Evolutionary conservation across 2,329 filamentous ascomycete genomes (phyloP).

Genomic region (Celoporthe dispersa): DNA sequence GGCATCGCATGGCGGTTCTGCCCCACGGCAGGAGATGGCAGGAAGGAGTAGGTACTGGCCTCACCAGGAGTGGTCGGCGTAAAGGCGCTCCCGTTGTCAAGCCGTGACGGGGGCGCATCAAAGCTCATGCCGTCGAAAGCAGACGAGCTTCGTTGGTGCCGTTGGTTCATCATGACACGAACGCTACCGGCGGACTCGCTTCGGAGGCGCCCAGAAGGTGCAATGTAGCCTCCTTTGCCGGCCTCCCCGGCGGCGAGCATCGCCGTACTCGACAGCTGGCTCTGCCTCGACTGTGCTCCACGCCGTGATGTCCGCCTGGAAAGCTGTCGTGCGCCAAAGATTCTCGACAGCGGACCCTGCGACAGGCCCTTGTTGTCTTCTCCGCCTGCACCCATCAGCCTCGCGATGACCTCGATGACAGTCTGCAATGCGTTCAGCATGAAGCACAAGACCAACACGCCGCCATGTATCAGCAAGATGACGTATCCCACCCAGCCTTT

Average conservation of each 20-base stretch:
- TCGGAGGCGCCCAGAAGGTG: conserved; percentile 58
- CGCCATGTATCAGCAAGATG: conserved; percentile 83
- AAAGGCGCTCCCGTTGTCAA: conserved; percentile 64
- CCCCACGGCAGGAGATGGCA: conserved; percentile 59
- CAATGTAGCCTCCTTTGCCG: conserved; percentile 63
- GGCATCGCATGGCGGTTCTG: conserved; percentile 48
- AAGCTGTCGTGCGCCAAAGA: conserved; percentile 89
- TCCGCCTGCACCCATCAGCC: conserved; percentile 80
- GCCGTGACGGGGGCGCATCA: conserved; percentile 50
- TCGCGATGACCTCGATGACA: conserved; percentile 83
- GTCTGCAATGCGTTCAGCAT: conserved; percentile 92
- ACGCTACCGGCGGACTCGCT: conserved; percentile 67
- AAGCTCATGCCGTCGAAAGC: conserved; percentile 55
- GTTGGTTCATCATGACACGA: conserved; percentile 52
- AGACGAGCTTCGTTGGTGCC: conserved; percentile 55
- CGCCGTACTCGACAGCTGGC: conserved; percentile 79
- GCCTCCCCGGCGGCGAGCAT: conserved; percentile 76
- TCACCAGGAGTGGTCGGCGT: conserved; percentile 76
- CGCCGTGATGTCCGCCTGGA: conserved; percentile 71
- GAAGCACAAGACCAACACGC: conserved; percentile 88
- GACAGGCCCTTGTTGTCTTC: conserved; percentile 71
- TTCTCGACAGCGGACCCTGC: conserved; percentile 83
- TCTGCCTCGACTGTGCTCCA: conserved; percentile 71
- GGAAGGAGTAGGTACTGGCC: conserved; percentile 72
- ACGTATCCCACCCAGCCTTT: conserved; percentile 96